Evolutionary conservation across 495 filamentous ascomycete species (phyloP).

Genomic region (Penicillium macrosclerotiorum): DNA sequence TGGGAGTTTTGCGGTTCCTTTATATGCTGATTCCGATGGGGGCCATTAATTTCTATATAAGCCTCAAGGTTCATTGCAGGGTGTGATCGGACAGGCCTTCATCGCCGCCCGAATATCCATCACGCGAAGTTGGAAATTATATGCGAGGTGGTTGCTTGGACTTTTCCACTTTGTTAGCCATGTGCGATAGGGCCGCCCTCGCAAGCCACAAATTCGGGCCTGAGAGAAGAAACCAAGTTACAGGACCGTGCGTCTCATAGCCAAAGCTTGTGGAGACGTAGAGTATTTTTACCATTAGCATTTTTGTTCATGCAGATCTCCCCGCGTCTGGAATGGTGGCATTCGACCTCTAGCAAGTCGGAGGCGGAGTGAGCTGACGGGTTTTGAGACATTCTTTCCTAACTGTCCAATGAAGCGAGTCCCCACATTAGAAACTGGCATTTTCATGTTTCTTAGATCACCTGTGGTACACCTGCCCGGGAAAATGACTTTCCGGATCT

Average conservation of each 20-base stretch:
- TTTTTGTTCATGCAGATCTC: constrained; percentile 12
- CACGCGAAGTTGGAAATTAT: background rate
- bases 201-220: background rate
- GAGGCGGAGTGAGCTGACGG: constrained; percentile 5
- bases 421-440: too few species aligned
- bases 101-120: background rate
- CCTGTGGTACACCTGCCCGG: background rate
- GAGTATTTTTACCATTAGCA: background rate
- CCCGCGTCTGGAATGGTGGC: constrained; percentile 7
- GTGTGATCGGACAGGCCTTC: background rate
- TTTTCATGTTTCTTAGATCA: background rate
- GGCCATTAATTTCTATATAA: background rate
- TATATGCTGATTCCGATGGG: background rate
- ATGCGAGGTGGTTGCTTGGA: background rate
- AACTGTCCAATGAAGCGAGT: background rate
- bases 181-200: too few species aligned
- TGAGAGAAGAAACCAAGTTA: constrained; percentile 2
- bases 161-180: too few species aligned
- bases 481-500: background rate
- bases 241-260: too few species aligned
- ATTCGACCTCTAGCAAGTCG: constrained; percentile 2
- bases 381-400: constrained; percentile 14
- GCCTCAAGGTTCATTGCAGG: background rate
- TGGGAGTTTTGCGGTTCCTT: background rate
- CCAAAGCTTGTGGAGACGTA: background rate